Percentiles rank a stretch among this genome's conserved stretches.
Conservation (phyloP, 768 basidiomycete species). For the Suillus subaureus region DNA sequence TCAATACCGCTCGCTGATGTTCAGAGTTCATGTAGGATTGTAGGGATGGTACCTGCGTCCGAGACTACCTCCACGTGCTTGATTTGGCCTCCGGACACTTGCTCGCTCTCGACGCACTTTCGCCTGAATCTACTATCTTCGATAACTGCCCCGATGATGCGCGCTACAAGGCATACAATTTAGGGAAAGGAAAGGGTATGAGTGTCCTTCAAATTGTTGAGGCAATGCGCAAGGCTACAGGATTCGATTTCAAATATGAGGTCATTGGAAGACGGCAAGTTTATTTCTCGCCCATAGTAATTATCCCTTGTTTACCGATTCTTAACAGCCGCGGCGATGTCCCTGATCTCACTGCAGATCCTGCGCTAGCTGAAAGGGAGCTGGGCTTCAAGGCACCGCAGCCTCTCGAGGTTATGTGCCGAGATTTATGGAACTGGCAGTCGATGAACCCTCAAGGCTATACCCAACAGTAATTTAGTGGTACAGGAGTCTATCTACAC, state of each 20-base stretch:
- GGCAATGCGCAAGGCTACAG: conserved; percentile 91
- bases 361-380: conserved; percentile 86
- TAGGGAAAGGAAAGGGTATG: conserved; percentile 91
- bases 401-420: conserved; percentile 89
- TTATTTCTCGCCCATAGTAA: neutral
- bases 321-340: conserved; percentile 82
- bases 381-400: conserved; percentile 87
- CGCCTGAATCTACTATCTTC: conserved; percentile 57
- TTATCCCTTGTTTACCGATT: conserved; percentile 8
- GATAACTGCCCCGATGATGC: conserved; percentile 51
- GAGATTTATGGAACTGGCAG: conserved; percentile 99
- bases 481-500: conserved; percentile 14
- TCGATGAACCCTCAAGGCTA: conserved; percentile 88
- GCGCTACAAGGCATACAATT: conserved; percentile 93
- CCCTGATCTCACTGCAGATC: conserved; percentile 94
- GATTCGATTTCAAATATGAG: conserved; percentile 86
- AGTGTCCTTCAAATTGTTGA: conserved; percentile 93
- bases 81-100: conserved; percentile 96
- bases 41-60: conserved; percentile 97
- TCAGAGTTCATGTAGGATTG: conserved; percentile 8
- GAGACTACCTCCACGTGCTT: conserved; percentile 91
- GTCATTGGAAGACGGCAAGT: conserved; percentile 88
- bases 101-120: conserved; percentile 84
- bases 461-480: conserved; percentile 28
- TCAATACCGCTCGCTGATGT: neutral